These are phyloP conservation scores for Trapa bicornis DNA, from an alignment of 345 rosid genomes.

Conservation along the genomic window DNA sequence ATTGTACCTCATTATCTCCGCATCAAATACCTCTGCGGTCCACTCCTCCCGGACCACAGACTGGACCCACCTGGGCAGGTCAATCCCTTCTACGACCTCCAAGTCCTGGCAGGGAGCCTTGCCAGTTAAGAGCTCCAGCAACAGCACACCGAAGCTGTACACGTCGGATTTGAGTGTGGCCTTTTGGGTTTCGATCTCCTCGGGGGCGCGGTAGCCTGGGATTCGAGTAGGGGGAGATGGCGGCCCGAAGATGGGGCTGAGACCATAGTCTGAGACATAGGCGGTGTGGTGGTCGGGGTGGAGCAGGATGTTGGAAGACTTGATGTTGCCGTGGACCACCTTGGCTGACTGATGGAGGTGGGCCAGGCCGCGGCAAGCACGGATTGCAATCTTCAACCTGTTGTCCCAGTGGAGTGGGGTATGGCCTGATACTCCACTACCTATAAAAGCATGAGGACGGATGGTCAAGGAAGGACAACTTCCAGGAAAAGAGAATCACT, in stretches of 20 bases:
- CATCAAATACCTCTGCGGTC: conserved; percentile 94
- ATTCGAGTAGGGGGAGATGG: conserved; percentile 52
- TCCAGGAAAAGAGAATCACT: not conserved
- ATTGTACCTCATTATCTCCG: conserved; percentile 65
- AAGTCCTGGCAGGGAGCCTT: conserved; percentile 86
- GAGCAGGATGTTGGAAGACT: conserved; percentile 78
- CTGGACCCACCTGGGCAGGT: conserved; percentile 86
- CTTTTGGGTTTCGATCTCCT: conserved; percentile 61
- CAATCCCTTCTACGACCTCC: conserved; percentile 80
- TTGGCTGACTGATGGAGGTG: conserved; percentile 64
- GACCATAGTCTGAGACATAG: conserved; percentile 58
- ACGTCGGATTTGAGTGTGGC: conserved; percentile 76
- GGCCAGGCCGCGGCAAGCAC: conserved; percentile 56
- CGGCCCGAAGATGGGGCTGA: conserved; percentile 49
- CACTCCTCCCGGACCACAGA: conserved; percentile 93
- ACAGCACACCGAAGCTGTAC: conserved; percentile 76
- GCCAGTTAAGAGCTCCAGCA: conserved; percentile 73
- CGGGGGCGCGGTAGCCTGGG: conserved; percentile 85
- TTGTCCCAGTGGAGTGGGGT: conserved; percentile 89
- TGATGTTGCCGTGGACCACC: conserved; percentile 81
- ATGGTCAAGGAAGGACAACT: not conserved
- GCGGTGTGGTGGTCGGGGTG: conserved; percentile 63
- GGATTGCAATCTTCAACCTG: conserved; percentile 63
- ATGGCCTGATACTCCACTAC: conserved; percentile 81
- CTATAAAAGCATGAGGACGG: conserved; percentile 18